These are phyloP conservation scores for Craspedostauros australis DNA, from an alignment of 108 stramenopile species.

Conservation along the genomic window DNA sequence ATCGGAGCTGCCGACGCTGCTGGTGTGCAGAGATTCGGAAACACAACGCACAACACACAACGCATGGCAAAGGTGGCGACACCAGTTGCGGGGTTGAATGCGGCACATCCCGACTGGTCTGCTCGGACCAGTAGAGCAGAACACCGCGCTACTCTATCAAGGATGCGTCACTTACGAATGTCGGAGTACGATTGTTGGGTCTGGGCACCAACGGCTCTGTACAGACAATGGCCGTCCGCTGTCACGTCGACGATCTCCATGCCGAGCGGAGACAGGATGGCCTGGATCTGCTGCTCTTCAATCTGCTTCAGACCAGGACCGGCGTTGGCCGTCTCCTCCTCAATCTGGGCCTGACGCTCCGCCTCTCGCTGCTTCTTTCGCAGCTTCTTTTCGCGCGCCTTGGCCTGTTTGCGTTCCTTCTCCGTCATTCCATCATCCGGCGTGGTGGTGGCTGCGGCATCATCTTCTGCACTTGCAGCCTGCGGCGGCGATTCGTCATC, in stretches of 20 bases:
- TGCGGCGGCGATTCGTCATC: conserved; percentile 4
- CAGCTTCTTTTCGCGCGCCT: conserved; percentile 56
- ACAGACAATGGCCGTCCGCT: conserved; percentile 95
- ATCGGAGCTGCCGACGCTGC: too few species aligned
- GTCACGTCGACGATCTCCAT: conserved; percentile 74
- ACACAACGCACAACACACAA: too few species aligned
- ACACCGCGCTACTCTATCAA: neutral
- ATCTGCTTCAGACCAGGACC: conserved; percentile 55
- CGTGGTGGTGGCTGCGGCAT: conserved; percentile 11
- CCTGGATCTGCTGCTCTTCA: conserved; percentile 54
- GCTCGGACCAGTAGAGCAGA: too few species aligned
- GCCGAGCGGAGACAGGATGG: conserved; percentile 35
- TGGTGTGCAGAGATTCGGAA: neutral
- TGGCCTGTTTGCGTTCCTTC: conserved; percentile 46
- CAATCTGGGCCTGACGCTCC: conserved; percentile 38
- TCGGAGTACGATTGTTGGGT: conserved; percentile 19
- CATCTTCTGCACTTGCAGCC: neutral
- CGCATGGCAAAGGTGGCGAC: too few species aligned
- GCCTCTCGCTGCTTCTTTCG: conserved; percentile 50
- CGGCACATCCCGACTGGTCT: too few species aligned
- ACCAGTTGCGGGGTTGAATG: too few species aligned
- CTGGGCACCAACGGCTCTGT: conserved; percentile 88
- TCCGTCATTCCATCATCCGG: conserved; percentile 5
- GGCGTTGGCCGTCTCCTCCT: conserved; percentile 47
- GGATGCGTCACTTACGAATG: conserved; percentile 32